phyloP scores from a whole-genome alignment of 2,329 filamentous ascomycete species.

The Phaeosphaeriaceae sp. region DNA sequence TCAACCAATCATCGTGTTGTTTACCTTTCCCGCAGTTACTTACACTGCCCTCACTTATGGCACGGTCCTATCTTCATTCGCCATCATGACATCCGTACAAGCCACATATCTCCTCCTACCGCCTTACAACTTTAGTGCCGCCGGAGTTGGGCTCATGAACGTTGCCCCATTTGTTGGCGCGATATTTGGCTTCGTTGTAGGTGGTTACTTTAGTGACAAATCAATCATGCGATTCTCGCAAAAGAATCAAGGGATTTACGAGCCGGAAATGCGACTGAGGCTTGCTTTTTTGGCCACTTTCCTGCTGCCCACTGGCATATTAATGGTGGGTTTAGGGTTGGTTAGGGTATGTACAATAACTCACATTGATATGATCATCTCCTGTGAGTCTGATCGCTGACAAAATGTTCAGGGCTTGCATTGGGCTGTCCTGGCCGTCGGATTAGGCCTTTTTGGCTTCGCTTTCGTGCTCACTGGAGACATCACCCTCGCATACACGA shows the following conservation, averaged over 20 bases:
- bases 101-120: conserved; percentile 47
- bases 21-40: conserved; percentile 49
- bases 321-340: conserved; percentile 50
- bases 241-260: conserved; percentile 50
- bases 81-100: conserved; percentile 47
- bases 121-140: conserved; percentile 51
- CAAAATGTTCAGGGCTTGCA: conserved; percentile 21
- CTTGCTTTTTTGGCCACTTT: conserved; percentile 42
- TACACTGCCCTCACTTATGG: conserved; percentile 49
- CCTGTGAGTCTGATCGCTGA: conserved; percentile 24
- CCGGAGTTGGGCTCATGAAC: conserved; percentile 49
- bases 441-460: conserved; percentile 48
- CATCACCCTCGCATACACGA: conserved; percentile 50
- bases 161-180: conserved; percentile 51
- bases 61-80: conserved; percentile 47
- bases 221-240: conserved; percentile 43
- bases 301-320: conserved; percentile 42
- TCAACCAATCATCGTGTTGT: conserved; percentile 48
- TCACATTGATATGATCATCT: background rate
- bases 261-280: conserved; percentile 56
- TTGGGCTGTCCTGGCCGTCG: conserved; percentile 44
- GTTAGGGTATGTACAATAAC: conserved; percentile 16
- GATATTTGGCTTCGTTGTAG: conserved; percentile 33
- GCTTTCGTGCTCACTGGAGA: conserved; percentile 42
- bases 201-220: conserved; percentile 28